Percentiles rank a stretch among this genome's conserved stretches.
Evolutionary conservation across 331 rosid genomes (phyloP).

Genomic region (Quercus tomentella): DNA sequence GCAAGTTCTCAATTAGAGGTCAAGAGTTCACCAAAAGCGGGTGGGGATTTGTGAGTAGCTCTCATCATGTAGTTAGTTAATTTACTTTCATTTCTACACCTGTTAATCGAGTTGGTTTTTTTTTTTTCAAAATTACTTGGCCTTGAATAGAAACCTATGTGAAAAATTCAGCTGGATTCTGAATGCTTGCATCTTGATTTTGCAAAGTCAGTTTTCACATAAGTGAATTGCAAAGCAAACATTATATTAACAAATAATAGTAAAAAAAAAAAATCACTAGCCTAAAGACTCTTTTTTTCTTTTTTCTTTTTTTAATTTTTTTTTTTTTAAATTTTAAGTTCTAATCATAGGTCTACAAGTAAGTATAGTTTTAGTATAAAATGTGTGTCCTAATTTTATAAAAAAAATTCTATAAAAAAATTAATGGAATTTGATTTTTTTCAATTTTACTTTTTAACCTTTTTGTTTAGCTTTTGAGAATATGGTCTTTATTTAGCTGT

Average conservation of each 20-base stretch:
- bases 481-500: too few relatives aligned
- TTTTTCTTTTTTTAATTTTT: too few relatives aligned
- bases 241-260: background rate
- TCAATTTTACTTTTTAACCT: too few relatives aligned
- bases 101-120: background rate
- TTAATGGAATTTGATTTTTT: too few relatives aligned
- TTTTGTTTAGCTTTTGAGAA: too few relatives aligned
- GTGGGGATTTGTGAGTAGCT: slow-evolving; percentile 55
- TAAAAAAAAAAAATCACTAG: background rate
- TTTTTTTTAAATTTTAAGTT: too few relatives aligned
- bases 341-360: too few relatives aligned
- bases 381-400: too few relatives aligned
- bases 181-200: background rate
- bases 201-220: background rate
- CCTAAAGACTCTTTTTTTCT: too few relatives aligned
- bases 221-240: background rate
- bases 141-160: background rate
- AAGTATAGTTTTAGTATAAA: too few relatives aligned
- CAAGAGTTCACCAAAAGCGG: slow-evolving; percentile 48
- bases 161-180: background rate
- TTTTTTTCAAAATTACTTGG: background rate
- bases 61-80: background rate
- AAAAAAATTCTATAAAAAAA: too few relatives aligned
- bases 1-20: slow-evolving; percentile 37
- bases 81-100: background rate